phyloP scores from a whole-genome alignment of 2,329 filamentous ascomycete genomes.

The Paraconiothyrium sp. region DNA sequence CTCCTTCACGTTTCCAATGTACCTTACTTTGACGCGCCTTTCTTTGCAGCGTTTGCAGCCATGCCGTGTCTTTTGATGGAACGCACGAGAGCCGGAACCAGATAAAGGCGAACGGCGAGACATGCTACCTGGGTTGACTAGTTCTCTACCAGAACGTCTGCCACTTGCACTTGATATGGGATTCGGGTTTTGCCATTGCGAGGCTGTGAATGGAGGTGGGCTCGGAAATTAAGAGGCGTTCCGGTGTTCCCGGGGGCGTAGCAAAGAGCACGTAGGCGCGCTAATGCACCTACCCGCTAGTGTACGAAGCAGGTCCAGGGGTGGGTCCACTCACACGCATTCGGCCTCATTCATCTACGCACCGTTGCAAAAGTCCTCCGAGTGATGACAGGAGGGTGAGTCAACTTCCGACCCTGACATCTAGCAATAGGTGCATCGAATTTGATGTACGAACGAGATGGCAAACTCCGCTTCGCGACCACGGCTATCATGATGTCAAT shows the following conservation, averaged over 20 bases:
- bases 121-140: not conserved
- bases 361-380: too few species aligned
- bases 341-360: too few species aligned
- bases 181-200: not conserved
- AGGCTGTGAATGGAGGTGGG: not conserved
- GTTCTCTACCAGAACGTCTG: not conserved
- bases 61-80: conserved; percentile 12
- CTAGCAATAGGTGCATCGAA: too few species aligned
- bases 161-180: not conserved
- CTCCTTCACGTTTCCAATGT: not conserved
- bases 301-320: conserved; percentile 1
- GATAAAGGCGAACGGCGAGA: not conserved
- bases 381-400: too few species aligned
- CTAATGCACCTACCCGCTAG: conserved; percentile 5
- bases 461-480: too few species aligned
- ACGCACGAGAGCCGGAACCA: conserved; percentile 9
- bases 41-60: conserved; percentile 12
- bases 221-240: not conserved
- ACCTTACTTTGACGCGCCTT: conserved; percentile 14
- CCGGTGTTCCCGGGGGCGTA: not conserved
- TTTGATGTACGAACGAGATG: too few species aligned
- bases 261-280: not conserved
- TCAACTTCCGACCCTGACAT: too few species aligned
- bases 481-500: too few species aligned
- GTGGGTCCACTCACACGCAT: not conserved